Conservation (phyloP, 768 basidiomycete genomes). For the Ephemerocybe angulata region DNA sequence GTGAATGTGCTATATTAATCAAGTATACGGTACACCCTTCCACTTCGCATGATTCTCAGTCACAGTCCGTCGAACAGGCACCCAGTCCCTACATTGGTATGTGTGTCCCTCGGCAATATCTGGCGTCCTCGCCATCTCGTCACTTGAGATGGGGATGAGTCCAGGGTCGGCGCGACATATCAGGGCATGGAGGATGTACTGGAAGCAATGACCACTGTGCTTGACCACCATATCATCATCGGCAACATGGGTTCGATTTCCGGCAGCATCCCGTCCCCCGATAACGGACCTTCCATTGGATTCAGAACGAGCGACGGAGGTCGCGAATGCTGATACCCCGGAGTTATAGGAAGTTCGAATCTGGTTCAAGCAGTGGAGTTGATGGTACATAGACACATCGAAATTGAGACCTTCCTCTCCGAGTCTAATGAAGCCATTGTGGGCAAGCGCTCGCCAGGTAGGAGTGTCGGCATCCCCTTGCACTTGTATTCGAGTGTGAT, state of each 20-base stretch:
- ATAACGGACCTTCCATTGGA: no score
- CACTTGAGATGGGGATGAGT: neutral
- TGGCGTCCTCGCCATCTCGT: neutral
- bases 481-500: neutral
- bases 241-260: no score
- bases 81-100: neutral
- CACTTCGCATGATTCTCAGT: neutral
- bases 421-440: neutral
- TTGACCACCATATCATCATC: no score
- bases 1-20: no score
- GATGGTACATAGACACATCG: neutral
- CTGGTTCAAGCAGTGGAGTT: neutral
- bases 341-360: neutral
- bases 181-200: neutral
- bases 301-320: no score
- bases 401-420: neutral
- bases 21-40: neutral
- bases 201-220: neutral
- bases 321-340: no score
- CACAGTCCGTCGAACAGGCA: neutral
- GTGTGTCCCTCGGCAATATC: neutral
- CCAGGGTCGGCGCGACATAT: neutral
- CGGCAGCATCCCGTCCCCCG: no score
- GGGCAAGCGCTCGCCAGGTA: neutral
- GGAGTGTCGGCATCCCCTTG: neutral